Evolutionary conservation across 305 asterid genomes (phyloP).

Genomic region (Fraxinus latifolia): DNA sequence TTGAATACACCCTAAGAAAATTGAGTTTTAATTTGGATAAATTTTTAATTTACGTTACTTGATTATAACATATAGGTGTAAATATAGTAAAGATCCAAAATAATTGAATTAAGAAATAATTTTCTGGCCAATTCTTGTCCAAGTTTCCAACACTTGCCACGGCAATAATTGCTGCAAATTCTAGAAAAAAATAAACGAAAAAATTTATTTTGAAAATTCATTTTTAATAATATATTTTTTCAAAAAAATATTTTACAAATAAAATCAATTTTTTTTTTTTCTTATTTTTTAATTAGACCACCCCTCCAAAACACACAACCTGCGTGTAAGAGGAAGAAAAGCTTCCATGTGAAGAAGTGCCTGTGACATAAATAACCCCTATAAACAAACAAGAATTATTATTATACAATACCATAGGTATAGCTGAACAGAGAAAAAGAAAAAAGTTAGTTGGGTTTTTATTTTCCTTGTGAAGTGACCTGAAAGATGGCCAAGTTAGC

Average conservation of each 20-base stretch:
- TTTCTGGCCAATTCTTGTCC: not conserved
- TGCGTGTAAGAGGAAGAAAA: conserved; percentile 11
- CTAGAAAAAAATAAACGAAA: too few species aligned
- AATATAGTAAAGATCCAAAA: too few species aligned
- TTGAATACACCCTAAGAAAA: too few species aligned
- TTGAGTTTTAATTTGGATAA: too few species aligned
- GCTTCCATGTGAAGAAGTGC: conserved; percentile 23
- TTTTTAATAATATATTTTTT: too few species aligned
- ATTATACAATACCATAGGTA: not conserved
- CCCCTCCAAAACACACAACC: not conserved
- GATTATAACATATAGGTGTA: too few species aligned
- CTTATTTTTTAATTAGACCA: not conserved
- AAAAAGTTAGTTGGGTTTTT: conserved; percentile 16
- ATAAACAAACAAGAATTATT: not conserved
- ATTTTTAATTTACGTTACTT: too few species aligned
- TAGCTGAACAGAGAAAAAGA: not conserved
- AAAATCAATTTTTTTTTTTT: too few species aligned
- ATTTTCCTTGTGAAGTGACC: conserved; percentile 50
- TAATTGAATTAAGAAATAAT: too few species aligned
- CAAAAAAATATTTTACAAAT: too few species aligned
- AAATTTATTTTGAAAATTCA: too few species aligned
- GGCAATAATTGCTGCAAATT: too few species aligned
- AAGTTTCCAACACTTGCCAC: not conserved
- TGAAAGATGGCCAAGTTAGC: conserved; percentile 30
- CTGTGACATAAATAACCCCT: not conserved